Evolutionary conservation across 2,329 filamentous ascomycete genomes (phyloP), one percentile per base, ranked within the genome.

Genomic region (Pochonia chlamydosporia): DNA sequence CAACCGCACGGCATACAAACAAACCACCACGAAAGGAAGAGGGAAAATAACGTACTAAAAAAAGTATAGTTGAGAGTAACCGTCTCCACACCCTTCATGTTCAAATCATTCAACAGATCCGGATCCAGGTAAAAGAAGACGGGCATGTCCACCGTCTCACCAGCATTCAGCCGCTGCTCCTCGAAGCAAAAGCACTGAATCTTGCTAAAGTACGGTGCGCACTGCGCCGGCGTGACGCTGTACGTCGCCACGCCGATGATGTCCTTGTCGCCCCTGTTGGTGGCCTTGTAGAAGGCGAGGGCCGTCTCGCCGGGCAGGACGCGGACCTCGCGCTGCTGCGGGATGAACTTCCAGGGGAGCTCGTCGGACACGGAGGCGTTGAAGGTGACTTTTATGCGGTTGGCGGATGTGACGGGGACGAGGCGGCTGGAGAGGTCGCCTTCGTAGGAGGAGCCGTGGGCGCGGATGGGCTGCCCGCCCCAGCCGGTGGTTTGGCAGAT

Each of bases 131-230:
- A 99, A 71, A 99, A 99, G 69, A 99, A 99, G 1, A 99, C 95
- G 0, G 93, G 95, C 95, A 99, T 99, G 66, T 99, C 93, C 46
- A 99, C 93, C 39, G 90, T 93, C 76, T 99, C 95, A 39, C 92
- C 91, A 5, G 91, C 91, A 63, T 93, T 92, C 55, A 99, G 69
- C 52, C 95, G 79, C 76, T 99, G 93, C 69, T 90, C 92, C 72
- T 99, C 93, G 60, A 99, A 99, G 68, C 93, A 99, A 69, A 99
- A 99, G 63, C 93, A 99, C 69, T 99, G 93, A 40, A 99, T 99
- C 78, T 99, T 99, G 79, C 88, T 95, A 64, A 99, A 99, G 67
- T 99, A 99, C 1, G 89, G 91, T 37, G 93, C 92, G 39, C 95
- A 91, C 70, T 99, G 93, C 3, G 82, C 93, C 0, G 93, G 93